Evolutionary conservation across 1,284 basidiomycete species (phyloP).

Genomic region (Cerrena zonata): DNA sequence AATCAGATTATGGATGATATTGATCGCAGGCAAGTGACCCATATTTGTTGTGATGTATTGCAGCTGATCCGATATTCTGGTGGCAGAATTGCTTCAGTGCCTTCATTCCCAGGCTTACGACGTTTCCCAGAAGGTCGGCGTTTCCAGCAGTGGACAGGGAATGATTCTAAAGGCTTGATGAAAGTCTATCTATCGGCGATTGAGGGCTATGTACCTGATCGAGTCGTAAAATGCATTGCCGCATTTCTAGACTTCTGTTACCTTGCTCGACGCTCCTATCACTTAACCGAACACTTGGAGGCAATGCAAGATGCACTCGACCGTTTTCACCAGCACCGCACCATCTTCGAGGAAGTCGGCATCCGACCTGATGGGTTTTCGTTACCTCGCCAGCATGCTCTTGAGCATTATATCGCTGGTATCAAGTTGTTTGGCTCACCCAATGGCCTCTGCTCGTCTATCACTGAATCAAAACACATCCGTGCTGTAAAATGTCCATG

Average conservation of each 20-base stretch:
- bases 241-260: slow-evolving; percentile 18
- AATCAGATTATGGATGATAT: slow-evolving; percentile 24
- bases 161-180: slow-evolving; percentile 12
- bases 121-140: slow-evolving; percentile 7
- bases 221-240: slow-evolving; percentile 15
- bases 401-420: slow-evolving; percentile 10
- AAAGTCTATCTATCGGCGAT: slow-evolving; percentile 21
- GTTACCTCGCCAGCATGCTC: slow-evolving; percentile 19
- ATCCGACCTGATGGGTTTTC: slow-evolving; percentile 7
- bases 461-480: slow-evolving; percentile 12
- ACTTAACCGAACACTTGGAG: slow-evolving; percentile 1
- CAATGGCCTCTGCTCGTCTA: too few relatives aligned
- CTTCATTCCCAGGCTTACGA: slow-evolving; percentile 10
- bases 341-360: neutral
- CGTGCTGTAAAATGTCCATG: slow-evolving; percentile 8
- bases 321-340: neutral
- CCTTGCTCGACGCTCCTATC: slow-evolving; percentile 6
- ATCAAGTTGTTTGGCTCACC: slow-evolving; percentile 13
- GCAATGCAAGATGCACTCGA: slow-evolving; percentile 3
- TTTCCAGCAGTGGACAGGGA: slow-evolving; percentile 12
- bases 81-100: slow-evolving; percentile 11
- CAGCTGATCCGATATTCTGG: too few relatives aligned
- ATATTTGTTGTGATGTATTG: too few relatives aligned
- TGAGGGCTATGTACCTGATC: slow-evolving; percentile 14
- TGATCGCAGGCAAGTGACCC: slow-evolving; percentile 20